A percentile compares a stretch with the other conserved stretches of the same genome.
phyloP scores from a whole-genome alignment of 2,329 filamentous ascomycete species.

The Dactylellina leptospora region DNA sequence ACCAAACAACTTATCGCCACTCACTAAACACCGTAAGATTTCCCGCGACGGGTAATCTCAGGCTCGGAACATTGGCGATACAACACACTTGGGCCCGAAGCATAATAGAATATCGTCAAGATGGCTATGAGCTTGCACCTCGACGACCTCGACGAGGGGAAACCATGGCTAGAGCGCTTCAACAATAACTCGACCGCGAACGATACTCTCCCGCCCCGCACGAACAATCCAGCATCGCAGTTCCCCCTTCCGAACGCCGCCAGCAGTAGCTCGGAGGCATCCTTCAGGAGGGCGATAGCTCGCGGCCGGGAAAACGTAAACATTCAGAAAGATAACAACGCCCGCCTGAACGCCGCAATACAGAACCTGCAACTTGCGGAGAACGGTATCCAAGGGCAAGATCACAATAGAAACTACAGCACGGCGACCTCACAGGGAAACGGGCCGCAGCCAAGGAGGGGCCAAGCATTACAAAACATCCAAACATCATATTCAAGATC shows the following conservation, averaged over 20 bases:
- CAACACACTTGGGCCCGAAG: conserved; percentile 3
- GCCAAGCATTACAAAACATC: conserved; percentile 19
- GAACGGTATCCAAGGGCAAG: conserved; percentile 7
- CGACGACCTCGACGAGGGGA: conserved; percentile 43
- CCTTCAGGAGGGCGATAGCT: conserved; percentile 30
- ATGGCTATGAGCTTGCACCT: conserved; percentile 53
- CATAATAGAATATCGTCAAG: background rate
- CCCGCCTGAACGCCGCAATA: conserved; percentile 36
- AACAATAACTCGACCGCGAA: conserved; percentile 13
- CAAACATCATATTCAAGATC: conserved; percentile 22
- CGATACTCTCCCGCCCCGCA: conserved; percentile 13
- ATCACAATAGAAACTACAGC: background rate
- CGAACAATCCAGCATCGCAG: conserved; percentile 11
- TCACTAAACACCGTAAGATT: background rate
- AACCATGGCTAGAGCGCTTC: conserved; percentile 40
- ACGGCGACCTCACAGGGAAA: background rate
- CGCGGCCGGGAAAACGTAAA: conserved; percentile 33
- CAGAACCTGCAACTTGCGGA: conserved; percentile 45
- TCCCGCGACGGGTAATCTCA: background rate
- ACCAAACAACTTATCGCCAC: no score
- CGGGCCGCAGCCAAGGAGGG: conserved; percentile 1
- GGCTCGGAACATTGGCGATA: background rate
- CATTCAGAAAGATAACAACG: conserved; percentile 37
- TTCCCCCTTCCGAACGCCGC: background rate
- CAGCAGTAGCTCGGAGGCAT: conserved; percentile 1